Evolutionary conservation across 345 rosid genomes (phyloP).

Genomic region (Aegle marmelos): DNA sequence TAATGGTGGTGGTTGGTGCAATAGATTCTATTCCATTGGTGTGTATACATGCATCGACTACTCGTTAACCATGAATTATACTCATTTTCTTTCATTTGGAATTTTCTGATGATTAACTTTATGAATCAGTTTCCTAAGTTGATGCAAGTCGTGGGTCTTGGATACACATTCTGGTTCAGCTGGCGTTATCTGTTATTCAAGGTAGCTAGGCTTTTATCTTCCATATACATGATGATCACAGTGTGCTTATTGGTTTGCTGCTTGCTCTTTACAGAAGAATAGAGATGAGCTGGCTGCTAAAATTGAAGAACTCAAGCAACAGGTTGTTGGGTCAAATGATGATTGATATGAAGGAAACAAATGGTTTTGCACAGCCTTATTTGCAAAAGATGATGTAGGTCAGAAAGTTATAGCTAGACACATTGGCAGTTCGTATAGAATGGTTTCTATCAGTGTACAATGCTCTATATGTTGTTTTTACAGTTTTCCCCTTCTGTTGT

Average conservation of each 20-base stretch:
- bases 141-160: slow-evolving; percentile 89
- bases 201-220: slow-evolving; percentile 34
- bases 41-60: slow-evolving; percentile 1
- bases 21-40: slow-evolving; percentile 92
- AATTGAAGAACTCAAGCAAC: slow-evolving; percentile 65
- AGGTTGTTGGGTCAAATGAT: slow-evolving; percentile 64
- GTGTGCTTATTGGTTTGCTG: background rate
- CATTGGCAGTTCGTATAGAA: slow-evolving; percentile 8
- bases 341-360: slow-evolving; percentile 20
- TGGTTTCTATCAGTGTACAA: slow-evolving; percentile 4
- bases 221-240: background rate
- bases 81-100: background rate
- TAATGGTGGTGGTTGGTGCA: slow-evolving; percentile 58
- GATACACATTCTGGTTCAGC: slow-evolving; percentile 80
- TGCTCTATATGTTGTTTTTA: background rate
- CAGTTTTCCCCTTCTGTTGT: background rate
- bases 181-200: slow-evolving; percentile 75
- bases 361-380: background rate
- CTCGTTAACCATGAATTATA: background rate
- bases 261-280: slow-evolving; percentile 37
- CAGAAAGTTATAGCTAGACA: background rate
- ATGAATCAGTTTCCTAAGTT: slow-evolving; percentile 68
- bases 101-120: background rate
- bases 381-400: slow-evolving; percentile 3
- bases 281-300: slow-evolving; percentile 67